Conservation (phyloP, 768 basidiomycete species). For the Pleurotus cornucopiae region DNA sequence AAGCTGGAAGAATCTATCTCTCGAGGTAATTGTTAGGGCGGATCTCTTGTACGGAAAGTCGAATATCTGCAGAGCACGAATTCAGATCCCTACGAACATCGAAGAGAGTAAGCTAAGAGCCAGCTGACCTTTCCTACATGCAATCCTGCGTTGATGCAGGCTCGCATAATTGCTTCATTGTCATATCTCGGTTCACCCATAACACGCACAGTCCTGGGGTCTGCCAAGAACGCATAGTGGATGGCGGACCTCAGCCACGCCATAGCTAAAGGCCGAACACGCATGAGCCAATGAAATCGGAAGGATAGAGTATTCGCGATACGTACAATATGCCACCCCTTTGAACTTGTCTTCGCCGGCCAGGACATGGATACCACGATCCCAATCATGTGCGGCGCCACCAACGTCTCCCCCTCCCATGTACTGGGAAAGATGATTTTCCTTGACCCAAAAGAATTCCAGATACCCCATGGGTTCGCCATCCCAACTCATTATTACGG, state of each 20-base stretch:
- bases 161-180: slow-evolving; percentile 21
- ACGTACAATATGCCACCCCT: slow-evolving; percentile 33
- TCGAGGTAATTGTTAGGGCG: slow-evolving; percentile 19
- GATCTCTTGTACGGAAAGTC: slow-evolving; percentile 34
- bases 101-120: neutral
- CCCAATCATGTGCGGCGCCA: slow-evolving; percentile 19
- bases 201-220: slow-evolving; percentile 35
- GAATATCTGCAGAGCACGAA: slow-evolving; percentile 17
- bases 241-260: slow-evolving; percentile 31
- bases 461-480: slow-evolving; percentile 38
- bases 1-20: slow-evolving; percentile 28
- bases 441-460: slow-evolving; percentile 44
- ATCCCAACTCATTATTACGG: slow-evolving; percentile 46
- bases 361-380: slow-evolving; percentile 38
- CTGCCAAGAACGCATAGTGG: slow-evolving; percentile 40
- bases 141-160: slow-evolving; percentile 18
- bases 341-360: slow-evolving; percentile 44
- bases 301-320: slow-evolving; percentile 13
- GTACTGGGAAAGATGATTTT: slow-evolving; percentile 28
- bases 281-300: neutral
- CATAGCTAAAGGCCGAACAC: slow-evolving; percentile 19
- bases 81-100: neutral
- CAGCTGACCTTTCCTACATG: slow-evolving; percentile 20
- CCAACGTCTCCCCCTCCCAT: slow-evolving; percentile 18
- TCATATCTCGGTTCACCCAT: slow-evolving; percentile 37